Conservation (phyloP, 129 eudicot species). For the Flaveria brownii region DNA sequence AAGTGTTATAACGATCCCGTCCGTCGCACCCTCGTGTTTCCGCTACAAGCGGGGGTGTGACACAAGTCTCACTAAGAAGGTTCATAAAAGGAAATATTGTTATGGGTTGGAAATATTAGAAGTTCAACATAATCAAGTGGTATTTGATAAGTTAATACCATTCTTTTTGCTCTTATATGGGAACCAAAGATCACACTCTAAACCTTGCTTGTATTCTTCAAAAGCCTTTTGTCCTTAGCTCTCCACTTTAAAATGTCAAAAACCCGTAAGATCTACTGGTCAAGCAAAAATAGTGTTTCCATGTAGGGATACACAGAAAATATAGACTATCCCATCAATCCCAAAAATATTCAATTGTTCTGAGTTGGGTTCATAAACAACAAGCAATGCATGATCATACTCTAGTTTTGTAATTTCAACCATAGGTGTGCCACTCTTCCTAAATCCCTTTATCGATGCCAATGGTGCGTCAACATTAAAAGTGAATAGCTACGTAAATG, state of each 20-base stretch:
- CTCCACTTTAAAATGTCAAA: too few relatives aligned
- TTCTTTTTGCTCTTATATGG: too few relatives aligned
- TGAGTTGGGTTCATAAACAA: background rate
- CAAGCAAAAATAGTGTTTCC: background rate
- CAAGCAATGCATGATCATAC: too few relatives aligned
- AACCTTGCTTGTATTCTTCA: background rate
- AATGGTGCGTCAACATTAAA: background rate
- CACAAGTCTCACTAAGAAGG: too few relatives aligned
- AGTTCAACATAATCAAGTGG: too few relatives aligned
- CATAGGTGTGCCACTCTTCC: background rate
- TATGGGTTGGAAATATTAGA: too few relatives aligned
- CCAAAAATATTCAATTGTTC: background rate
- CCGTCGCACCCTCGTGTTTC: too few relatives aligned
- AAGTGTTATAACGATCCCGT: too few relatives aligned
- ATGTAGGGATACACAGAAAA: background rate
- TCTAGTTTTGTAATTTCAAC: background rate
- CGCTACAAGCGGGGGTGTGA: too few relatives aligned
- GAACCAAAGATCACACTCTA: too few relatives aligned
- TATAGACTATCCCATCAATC: background rate
- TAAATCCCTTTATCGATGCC: background rate
- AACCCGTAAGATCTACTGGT: background rate
- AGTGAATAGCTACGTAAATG: background rate
- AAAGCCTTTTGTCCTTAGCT: background rate
- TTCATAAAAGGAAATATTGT: too few relatives aligned
- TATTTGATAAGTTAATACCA: too few relatives aligned